These are phyloP conservation scores for Kalmusia sp. DNA, from an alignment of 2,329 filamentous ascomycete species.

Conservation along the genomic window DNA sequence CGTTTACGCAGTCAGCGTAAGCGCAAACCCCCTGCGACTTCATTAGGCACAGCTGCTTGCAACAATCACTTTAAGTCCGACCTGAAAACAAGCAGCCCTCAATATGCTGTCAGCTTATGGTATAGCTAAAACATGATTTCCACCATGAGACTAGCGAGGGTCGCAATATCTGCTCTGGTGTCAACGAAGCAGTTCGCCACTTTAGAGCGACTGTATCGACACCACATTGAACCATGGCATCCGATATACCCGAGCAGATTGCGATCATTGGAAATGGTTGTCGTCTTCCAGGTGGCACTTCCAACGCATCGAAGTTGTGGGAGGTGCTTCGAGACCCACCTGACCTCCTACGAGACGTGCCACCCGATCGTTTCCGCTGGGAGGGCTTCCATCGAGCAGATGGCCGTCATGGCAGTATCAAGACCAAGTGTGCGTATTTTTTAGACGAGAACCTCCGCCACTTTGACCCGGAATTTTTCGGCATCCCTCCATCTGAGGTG, in stretches of 20 bases:
- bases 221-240: neutral
- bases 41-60: too few species aligned
- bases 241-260: slow-evolving; percentile 11
- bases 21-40: too few species aligned
- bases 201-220: neutral
- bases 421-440: slow-evolving; percentile 8
- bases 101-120: too few species aligned
- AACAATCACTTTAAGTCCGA: too few species aligned
- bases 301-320: slow-evolving; percentile 28
- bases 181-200: neutral
- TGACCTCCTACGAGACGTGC: slow-evolving; percentile 11
- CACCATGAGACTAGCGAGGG: too few species aligned
- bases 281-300: slow-evolving; percentile 39
- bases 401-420: slow-evolving; percentile 11
- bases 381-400: slow-evolving; percentile 6
- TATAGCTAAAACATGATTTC: too few species aligned
- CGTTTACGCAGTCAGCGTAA: too few species aligned
- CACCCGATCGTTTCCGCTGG: slow-evolving; percentile 8
- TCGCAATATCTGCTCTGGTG: too few species aligned
- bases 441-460: slow-evolving; percentile 31
- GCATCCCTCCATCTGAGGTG: slow-evolving; percentile 26
- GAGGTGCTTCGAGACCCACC: slow-evolving; percentile 17
- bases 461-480: slow-evolving; percentile 45
- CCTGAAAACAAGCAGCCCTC: too few species aligned
- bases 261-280: slow-evolving; percentile 48